These are phyloP conservation scores for Besnoitia besnoiti DNA, from an alignment of 169 alveolate genomes.

Conservation along the genomic window DNA sequence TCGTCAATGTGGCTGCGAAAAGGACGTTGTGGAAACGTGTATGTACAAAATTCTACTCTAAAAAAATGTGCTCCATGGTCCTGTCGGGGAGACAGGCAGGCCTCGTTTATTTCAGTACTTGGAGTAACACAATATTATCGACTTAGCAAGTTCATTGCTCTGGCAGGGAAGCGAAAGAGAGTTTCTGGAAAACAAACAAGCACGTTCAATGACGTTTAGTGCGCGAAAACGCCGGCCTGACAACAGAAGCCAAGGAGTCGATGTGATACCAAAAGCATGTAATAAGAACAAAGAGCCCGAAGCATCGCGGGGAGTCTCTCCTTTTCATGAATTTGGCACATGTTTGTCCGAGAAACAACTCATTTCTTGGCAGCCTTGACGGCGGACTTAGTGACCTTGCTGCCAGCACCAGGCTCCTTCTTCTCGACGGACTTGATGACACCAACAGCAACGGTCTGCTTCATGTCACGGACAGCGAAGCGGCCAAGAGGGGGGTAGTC, in stretches of 20 bases:
- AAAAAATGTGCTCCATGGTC: no score
- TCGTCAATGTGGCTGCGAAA: no score
- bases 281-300: not conserved
- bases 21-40: no score
- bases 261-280: not conserved
- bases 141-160: not conserved
- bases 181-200: conserved; percentile 1
- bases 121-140: not conserved
- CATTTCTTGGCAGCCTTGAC: conserved; percentile 65
- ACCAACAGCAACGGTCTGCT: conserved; percentile 99
- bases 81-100: no score
- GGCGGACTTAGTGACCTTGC: conserved; percentile 84
- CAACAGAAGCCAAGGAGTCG: conserved; percentile 5
- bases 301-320: not conserved
- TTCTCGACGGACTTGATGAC: conserved; percentile 95
- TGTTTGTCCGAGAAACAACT: not conserved
- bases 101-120: no score
- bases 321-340: not conserved
- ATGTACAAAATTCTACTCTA: no score
- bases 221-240: conserved; percentile 6
- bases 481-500: conserved; percentile 99
- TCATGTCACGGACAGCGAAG: conserved; percentile 98
- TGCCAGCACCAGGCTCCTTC: conserved; percentile 92
- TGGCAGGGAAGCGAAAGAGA: not conserved
- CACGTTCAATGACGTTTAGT: not conserved